A percentile compares a stretch with the other conserved stretches of the same genome.
Conservation (phyloP, 371 early-diverging fungal species). For the Apophysomyces trapeziformis region DNA sequence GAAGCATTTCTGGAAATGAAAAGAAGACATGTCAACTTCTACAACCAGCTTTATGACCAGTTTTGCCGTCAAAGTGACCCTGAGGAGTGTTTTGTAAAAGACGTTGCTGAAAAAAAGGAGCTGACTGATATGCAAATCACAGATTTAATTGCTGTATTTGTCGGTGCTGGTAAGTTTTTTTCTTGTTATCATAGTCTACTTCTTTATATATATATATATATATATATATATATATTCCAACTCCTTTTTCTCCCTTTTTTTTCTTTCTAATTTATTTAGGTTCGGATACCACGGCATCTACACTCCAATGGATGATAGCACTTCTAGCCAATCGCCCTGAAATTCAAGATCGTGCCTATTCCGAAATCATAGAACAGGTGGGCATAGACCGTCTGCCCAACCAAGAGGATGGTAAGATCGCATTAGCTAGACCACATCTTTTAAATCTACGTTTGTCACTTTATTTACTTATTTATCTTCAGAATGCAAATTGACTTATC, state of each 20-base stretch:
- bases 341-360: slow-evolving; percentile 43
- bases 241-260: not conserved
- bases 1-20: not conserved
- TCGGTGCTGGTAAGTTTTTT: slow-evolving; percentile 41
- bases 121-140: slow-evolving; percentile 42
- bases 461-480: not conserved
- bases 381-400: slow-evolving; percentile 43
- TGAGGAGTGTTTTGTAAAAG: slow-evolving; percentile 48
- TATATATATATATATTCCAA: not conserved
- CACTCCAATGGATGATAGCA: slow-evolving; percentile 49
- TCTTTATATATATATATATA: not conserved
- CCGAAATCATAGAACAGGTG: slow-evolving; percentile 37
- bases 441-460: not conserved
- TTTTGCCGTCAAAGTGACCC: slow-evolving; percentile 19
- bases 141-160: slow-evolving; percentile 41
- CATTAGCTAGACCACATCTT: too few species aligned
- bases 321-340: slow-evolving; percentile 47
- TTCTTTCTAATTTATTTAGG: slow-evolving; percentile 25
- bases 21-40: slow-evolving; percentile 28
- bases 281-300: slow-evolving; percentile 51
- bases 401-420: slow-evolving; percentile 36
- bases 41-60: slow-evolving; percentile 30
- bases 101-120: slow-evolving; percentile 29
- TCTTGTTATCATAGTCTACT: not conserved
- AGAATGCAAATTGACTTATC: slow-evolving; percentile 38